These are phyloP conservation scores for Phaeosphaeria sp. DNA, from an alignment of 2,329 filamentous ascomycete species.

Conservation along the genomic window DNA sequence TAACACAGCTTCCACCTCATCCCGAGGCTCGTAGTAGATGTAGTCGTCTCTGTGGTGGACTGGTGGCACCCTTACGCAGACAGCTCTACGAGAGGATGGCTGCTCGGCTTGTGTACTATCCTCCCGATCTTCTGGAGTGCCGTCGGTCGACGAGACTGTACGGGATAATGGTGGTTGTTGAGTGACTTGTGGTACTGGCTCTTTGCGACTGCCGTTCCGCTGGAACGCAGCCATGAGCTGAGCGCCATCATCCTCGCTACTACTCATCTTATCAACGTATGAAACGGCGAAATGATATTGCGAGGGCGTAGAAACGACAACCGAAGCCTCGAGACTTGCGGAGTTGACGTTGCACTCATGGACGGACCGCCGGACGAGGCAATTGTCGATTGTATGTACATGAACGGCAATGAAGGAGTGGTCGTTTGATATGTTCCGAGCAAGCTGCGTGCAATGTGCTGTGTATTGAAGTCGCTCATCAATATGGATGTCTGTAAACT, in stretches of 20 bases:
- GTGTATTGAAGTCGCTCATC: background rate
- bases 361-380: background rate
- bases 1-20: slow-evolving; percentile 50
- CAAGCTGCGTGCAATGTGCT: background rate
- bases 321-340: too few species aligned
- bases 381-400: background rate
- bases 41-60: slow-evolving; percentile 41
- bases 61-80: slow-evolving; percentile 35
- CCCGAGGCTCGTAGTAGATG: slow-evolving; percentile 36
- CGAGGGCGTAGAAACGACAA: too few species aligned
- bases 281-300: background rate
- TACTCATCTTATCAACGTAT: slow-evolving; percentile 26
- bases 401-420: background rate
- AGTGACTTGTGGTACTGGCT: background rate
- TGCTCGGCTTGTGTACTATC: background rate
- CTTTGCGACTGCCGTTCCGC: slow-evolving; percentile 10
- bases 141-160: slow-evolving; percentile 17
- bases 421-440: background rate
- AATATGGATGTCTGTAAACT: background rate
- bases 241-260: slow-evolving; percentile 30
- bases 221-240: slow-evolving; percentile 40
- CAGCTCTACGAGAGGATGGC: slow-evolving; percentile 14
- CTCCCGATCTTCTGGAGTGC: slow-evolving; percentile 15
- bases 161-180: slow-evolving; percentile 20
- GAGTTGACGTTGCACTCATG: background rate